Evolutionary conservation across 176 grass and related monocot genomes (phyloP), one percentile per base, ranked within the genome.

Genomic region (Aegilops sharonensis): DNA sequence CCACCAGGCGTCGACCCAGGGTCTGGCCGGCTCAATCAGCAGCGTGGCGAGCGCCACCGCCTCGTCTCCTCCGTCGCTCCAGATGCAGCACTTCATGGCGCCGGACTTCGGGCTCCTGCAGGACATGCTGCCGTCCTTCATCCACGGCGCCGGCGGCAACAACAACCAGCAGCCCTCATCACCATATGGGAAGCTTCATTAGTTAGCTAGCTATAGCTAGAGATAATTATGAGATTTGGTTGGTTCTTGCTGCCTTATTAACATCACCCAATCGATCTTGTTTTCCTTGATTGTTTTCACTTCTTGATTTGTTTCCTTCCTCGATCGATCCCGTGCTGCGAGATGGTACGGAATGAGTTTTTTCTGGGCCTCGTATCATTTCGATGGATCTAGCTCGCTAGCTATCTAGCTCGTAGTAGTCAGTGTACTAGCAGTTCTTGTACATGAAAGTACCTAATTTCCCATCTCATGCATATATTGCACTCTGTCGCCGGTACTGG

Each of bases 71-170:
- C 50, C 90, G 7, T 59, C 82, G 20, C 81, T 92, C 64, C 90
- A 95, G 80, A 93, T 90, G 79, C 90, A 95, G 76, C 85, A 92
- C 90, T 79, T 92, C 72, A 85, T 85, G 86, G 82, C 82, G 31
- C 90, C 81, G 25, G 92, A 96, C 79, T 94, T 95, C 10, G 94
- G 97, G 9, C 94, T 98, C 20, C 61, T 98, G 68, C 94, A 98
- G 87, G 97, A 98, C 92, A 94, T 94, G 77, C 32, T 94, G 65
- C 94, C 96, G 31, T 91, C 92, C 47, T 91, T 94, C 88, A 74
- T 92, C 32, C 86, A 89, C 82, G 56, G 32, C 62, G 45, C 12
- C 71, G 73, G 73, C 35, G 67, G 66, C 67, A 25, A 40, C n/a
- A 18, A 7, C 45, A 76, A 59, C 68, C 45, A 52, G 37, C 85